Conservation (phyloP, 805 yeast species). For the Tetrapisispora fleetii region DNA sequence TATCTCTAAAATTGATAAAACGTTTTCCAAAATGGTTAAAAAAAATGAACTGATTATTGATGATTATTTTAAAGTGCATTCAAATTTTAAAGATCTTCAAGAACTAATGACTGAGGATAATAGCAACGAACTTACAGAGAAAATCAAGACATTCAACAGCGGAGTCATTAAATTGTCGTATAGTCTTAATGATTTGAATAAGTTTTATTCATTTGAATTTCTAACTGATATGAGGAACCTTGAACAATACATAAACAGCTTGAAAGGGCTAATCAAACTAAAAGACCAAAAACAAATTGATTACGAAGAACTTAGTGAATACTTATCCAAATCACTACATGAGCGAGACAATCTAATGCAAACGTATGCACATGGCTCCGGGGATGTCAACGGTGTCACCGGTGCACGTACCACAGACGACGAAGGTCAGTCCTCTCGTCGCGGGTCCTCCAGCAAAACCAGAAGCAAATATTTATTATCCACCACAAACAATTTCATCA, state of each 20-base stretch:
- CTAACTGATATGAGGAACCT: slow-evolving; percentile 76
- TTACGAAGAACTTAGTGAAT: slow-evolving; percentile 75
- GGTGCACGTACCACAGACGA: neutral
- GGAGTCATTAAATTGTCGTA: slow-evolving; percentile 37
- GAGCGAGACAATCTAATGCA: slow-evolving; percentile 51
- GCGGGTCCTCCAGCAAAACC: neutral
- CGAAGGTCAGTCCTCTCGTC: neutral
- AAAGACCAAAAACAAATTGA: slow-evolving; percentile 90
- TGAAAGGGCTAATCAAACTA: slow-evolving; percentile 61
- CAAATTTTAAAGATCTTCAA: slow-evolving; percentile 60
- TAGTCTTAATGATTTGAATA: slow-evolving; percentile 36
- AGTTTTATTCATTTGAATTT: slow-evolving; percentile 65
- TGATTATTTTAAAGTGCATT: slow-evolving; percentile 63
- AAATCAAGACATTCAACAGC: slow-evolving; percentile 37
- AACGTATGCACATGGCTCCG: slow-evolving; percentile 32
- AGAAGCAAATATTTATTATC: slow-evolving; percentile 10
- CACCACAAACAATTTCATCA: slow-evolving; percentile 33
- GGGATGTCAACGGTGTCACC: neutral
- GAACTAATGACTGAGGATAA: slow-evolving; percentile 38
- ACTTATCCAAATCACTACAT: slow-evolving; percentile 55
- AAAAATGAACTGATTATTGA: slow-evolving; percentile 62
- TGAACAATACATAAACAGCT: slow-evolving; percentile 64
- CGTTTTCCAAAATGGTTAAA: slow-evolving; percentile 61
- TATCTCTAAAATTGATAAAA: slow-evolving; percentile 64
- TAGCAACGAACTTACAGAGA: slow-evolving; percentile 15